Evolutionary conservation across 2,329 filamentous ascomycete species (phyloP).

Genomic region (Exutisphaerella laricina): DNA sequence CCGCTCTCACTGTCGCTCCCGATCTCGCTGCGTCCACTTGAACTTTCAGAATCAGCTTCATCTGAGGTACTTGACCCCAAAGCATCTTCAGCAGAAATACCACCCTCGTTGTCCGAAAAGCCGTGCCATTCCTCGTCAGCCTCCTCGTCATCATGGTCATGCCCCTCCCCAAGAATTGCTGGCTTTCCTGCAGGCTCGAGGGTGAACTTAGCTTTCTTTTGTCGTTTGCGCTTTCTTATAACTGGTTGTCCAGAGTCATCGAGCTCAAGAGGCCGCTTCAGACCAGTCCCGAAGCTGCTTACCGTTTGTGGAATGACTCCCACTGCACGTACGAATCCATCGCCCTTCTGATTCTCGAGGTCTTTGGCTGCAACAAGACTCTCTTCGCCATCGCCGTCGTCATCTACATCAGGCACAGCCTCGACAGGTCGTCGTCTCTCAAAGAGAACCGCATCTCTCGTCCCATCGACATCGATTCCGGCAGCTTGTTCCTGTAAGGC

Average conservation of each 20-base stretch:
- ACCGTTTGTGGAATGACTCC: not conserved
- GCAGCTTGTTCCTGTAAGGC: conserved; percentile 60
- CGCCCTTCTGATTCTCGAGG: no score
- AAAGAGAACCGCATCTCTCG: conserved; percentile 51
- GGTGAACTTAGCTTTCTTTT: conserved; percentile 24
- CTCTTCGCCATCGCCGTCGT: not conserved
- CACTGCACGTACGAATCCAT: no score
- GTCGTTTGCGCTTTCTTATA: conserved; percentile 70
- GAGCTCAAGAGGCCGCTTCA: conserved; percentile 80
- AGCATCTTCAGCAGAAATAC: not conserved
- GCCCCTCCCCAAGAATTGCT: conserved; percentile 1
- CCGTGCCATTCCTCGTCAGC: conserved; percentile 28
- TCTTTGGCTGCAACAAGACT: not conserved
- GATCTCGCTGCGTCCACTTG: conserved; percentile 17
- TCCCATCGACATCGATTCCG: conserved; percentile 53
- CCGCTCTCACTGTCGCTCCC: conserved; percentile 37
- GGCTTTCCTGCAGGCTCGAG: not conserved
- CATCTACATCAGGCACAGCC: conserved; percentile 9
- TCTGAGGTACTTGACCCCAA: not conserved
- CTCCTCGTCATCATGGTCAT: conserved; percentile 8
- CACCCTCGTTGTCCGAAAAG: conserved; percentile 24
- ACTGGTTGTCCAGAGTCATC: conserved; percentile 75
- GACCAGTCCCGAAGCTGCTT: conserved; percentile 60
- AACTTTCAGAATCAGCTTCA: not conserved
- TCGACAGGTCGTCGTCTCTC: conserved; percentile 31